Conservation (phyloP, 2,329 filamentous ascomycete species). For the Zymoseptoria brevis region DNA sequence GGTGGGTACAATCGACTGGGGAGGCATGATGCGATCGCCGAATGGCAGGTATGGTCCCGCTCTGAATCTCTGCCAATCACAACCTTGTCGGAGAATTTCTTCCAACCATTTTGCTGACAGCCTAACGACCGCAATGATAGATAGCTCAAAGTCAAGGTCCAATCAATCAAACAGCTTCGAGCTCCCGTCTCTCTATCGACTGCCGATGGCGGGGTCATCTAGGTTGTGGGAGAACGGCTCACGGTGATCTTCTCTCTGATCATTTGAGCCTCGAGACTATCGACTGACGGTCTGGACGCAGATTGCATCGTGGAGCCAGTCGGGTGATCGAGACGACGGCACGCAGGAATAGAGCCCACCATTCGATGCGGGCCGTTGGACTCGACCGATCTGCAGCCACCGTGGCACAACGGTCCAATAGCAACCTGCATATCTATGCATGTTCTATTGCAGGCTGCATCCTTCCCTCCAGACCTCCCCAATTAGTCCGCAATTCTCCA, state of each 20-base stretch:
- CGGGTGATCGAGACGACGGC: slow-evolving; percentile 13
- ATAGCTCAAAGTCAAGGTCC: not conserved
- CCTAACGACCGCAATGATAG: not conserved
- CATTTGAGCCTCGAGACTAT: not conserved
- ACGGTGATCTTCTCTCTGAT: not conserved
- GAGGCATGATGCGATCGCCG: not conserved
- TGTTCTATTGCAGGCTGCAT: slow-evolving; percentile 17
- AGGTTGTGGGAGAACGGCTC: not conserved
- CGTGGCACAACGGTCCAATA: slow-evolving; percentile 17
- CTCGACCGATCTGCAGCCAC: slow-evolving; percentile 23
- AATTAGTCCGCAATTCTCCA: slow-evolving; percentile 18
- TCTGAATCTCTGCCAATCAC: slow-evolving; percentile 7
- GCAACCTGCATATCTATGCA: slow-evolving; percentile 12
- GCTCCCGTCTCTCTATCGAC: slow-evolving; percentile 6
- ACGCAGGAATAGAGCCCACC: slow-evolving; percentile 19
- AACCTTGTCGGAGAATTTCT: not conserved
- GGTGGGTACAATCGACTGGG: not conserved
- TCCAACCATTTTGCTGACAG: not conserved
- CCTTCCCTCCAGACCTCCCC: slow-evolving; percentile 14
- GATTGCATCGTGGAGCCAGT: slow-evolving; percentile 18
- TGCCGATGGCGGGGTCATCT: not conserved
- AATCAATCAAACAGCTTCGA: slow-evolving; percentile 6
- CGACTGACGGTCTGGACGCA: not conserved
- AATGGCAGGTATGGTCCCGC: not conserved
- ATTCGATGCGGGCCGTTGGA: slow-evolving; percentile 14